These are phyloP conservation scores for Colletotrichum camelliae DNA, from an alignment of 2,329 filamentous ascomycete species.

Conservation along the genomic window DNA sequence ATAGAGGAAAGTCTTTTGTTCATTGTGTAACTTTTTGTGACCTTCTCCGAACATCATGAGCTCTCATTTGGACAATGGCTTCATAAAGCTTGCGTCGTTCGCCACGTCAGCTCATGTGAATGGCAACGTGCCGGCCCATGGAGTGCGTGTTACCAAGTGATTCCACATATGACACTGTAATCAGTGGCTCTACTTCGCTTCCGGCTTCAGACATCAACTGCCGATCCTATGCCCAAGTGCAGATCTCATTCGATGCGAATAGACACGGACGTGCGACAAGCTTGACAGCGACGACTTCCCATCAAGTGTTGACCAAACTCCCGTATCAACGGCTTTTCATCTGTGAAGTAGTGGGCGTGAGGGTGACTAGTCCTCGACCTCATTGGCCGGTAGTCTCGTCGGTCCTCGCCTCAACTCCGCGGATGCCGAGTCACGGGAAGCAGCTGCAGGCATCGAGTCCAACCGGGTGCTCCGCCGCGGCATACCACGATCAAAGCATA, in stretches of 20 bases:
- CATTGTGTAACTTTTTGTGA: neutral
- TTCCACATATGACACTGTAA: neutral
- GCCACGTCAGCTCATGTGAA: neutral
- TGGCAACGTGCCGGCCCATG: neutral
- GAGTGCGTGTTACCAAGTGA: neutral
- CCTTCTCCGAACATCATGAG: neutral
- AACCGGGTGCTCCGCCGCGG: neutral
- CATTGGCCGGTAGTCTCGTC: neutral
- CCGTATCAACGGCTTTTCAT: neutral
- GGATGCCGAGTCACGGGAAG: neutral
- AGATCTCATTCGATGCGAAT: neutral
- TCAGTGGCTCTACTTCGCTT: neutral
- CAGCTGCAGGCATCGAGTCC: neutral
- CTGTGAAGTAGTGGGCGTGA: neutral
- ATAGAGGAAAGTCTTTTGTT: neutral
- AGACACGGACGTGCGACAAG: neutral
- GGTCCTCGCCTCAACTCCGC: neutral
- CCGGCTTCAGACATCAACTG: neutral
- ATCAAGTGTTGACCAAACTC: neutral
- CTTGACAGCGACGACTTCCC: neutral
- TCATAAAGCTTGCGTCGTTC: neutral
- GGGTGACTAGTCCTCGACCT: accelerated
- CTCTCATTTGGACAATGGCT: neutral
- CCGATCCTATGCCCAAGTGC: neutral
- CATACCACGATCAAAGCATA: neutral